Evolutionary conservation across 441 rosid species (phyloP).

Genomic region (Adansonia rubrostipa): DNA sequence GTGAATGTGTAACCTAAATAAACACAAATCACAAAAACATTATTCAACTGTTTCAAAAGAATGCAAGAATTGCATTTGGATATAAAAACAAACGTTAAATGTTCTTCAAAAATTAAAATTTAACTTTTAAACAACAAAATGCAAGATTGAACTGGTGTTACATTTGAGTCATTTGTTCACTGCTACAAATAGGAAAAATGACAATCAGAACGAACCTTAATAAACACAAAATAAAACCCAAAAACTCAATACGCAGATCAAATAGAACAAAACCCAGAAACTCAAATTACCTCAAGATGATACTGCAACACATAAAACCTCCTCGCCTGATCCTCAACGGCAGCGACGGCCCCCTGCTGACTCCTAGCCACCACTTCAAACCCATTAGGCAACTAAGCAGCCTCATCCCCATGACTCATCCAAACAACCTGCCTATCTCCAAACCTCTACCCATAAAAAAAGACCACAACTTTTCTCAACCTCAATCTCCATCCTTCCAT

Average conservation of each 20-base stretch:
- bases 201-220: conserved; percentile 3
- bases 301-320: conserved; percentile 86
- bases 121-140: background rate
- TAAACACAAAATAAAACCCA: background rate
- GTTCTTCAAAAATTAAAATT: background rate
- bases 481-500: conserved; percentile 91
- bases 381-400: conserved; percentile 63
- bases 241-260: background rate
- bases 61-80: background rate
- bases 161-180: background rate
- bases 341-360: conserved; percentile 76
- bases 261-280: background rate
- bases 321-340: conserved; percentile 60
- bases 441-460: conserved; percentile 53
- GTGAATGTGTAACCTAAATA: conserved; percentile 84
- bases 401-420: conserved; percentile 98
- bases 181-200: background rate
- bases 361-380: conserved; percentile 80
- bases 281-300: conserved; percentile 77
- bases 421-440: conserved; percentile 82
- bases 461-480: conserved; percentile 56
- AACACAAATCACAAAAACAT: conserved; percentile 10
- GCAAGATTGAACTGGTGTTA: background rate
- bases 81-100: background rate
- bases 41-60: background rate